phyloP scores from a whole-genome alignment of 2,329 filamentous ascomycete species.

The Fusarium musae region DNA sequence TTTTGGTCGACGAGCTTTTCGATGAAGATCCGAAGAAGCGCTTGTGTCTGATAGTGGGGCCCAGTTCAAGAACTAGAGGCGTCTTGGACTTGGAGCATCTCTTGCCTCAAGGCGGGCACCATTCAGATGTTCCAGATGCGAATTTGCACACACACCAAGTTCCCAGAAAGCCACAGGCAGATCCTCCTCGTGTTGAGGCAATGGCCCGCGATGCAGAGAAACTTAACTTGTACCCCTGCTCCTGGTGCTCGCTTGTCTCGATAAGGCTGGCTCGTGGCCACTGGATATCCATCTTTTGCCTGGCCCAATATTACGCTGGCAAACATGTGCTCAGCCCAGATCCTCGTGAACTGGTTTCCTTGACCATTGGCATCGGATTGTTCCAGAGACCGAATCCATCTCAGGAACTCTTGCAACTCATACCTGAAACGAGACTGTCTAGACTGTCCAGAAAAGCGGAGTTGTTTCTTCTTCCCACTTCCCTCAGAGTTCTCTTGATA shows the following conservation, averaged over 20 bases:
- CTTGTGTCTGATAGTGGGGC: slow-evolving; percentile 43
- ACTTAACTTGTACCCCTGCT: slow-evolving; percentile 13
- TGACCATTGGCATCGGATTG: slow-evolving; percentile 6
- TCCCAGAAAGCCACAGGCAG: slow-evolving; percentile 32
- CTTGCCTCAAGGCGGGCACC: slow-evolving; percentile 42
- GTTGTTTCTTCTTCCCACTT: slow-evolving; percentile 2
- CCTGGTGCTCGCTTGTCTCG: slow-evolving; percentile 18
- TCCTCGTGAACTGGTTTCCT: slow-evolving; percentile 37
- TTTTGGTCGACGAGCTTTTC: slow-evolving; percentile 33
- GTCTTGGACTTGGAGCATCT: slow-evolving; percentile 18
- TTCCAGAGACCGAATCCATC: slow-evolving; percentile 24
- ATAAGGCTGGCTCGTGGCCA: slow-evolving; percentile 29
- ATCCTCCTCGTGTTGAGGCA: slow-evolving; percentile 41
- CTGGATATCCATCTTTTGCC: slow-evolving; percentile 20
- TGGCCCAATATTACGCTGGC: slow-evolving; percentile 22
- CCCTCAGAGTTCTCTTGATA: not conserved
- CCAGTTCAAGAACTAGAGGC: slow-evolving; percentile 7
- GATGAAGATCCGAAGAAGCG: slow-evolving; percentile 44
- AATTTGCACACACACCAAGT: slow-evolving; percentile 35
- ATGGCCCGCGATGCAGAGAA: slow-evolving; percentile 30
- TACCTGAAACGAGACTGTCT: slow-evolving; percentile 42
- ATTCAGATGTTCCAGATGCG: slow-evolving; percentile 42
- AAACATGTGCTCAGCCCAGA: slow-evolving; percentile 15
- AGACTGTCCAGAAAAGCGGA: slow-evolving; percentile 27
- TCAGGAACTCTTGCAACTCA: slow-evolving; percentile 19